These are phyloP conservation scores for Gossypium schwendimanii DNA, from an alignment of 441 rosid species.

Conservation along the genomic window DNA sequence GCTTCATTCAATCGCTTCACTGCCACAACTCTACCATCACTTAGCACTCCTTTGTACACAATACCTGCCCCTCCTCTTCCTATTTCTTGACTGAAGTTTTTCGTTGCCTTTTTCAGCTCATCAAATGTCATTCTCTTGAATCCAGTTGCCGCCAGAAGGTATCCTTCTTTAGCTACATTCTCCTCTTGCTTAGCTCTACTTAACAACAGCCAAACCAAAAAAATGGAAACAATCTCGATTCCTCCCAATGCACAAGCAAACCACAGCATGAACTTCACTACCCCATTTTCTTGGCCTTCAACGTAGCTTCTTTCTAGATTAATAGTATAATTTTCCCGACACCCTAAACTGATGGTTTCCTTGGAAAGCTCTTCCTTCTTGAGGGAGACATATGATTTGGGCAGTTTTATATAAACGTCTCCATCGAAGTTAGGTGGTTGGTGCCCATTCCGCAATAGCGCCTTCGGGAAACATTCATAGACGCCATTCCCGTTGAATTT, in stretches of 20 bases:
- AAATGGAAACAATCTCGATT: slow-evolving; percentile 15
- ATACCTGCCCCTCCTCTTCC: slow-evolving; percentile 30
- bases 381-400: neutral
- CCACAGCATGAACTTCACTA: neutral
- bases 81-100: slow-evolving; percentile 20
- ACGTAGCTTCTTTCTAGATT: slow-evolving; percentile 11
- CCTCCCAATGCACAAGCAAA: slow-evolving; percentile 14
- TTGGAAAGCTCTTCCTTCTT: neutral
- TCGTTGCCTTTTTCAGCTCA: slow-evolving; percentile 12
- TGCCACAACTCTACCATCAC: slow-evolving; percentile 20
- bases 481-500: neutral
- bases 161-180: neutral
- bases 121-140: slow-evolving; percentile 13
- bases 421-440: neutral
- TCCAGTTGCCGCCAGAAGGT: neutral
- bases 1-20: slow-evolving; percentile 19
- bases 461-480: slow-evolving; percentile 15
- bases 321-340: neutral
- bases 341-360: neutral
- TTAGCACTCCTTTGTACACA: slow-evolving; percentile 20
- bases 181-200: neutral
- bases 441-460: slow-evolving; percentile 19
- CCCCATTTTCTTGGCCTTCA: neutral
- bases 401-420: slow-evolving; percentile 22
- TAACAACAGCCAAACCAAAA: slow-evolving; percentile 20